Conservation (phyloP, 2,329 filamentous ascomycete genomes). For the Biscogniauxia sp. region DNA sequence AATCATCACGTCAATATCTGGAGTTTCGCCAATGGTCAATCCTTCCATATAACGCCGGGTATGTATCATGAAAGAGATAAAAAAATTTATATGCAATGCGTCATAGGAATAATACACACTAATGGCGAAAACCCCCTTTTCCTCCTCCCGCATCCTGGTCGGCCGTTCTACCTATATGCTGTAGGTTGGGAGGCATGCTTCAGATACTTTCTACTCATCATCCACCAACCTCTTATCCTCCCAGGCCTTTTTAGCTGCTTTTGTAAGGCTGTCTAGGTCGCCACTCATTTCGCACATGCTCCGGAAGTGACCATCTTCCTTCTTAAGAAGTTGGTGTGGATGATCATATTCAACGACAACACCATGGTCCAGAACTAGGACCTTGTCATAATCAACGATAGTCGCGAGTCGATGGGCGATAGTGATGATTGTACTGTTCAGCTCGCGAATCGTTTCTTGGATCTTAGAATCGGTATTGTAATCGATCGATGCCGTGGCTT, state of each 20-base stretch:
- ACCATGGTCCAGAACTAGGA: conserved; percentile 89
- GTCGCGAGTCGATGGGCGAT: conserved; percentile 95
- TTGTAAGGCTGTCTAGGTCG: conserved; percentile 49
- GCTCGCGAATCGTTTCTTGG: conserved; percentile 91
- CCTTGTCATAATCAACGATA: conserved; percentile 97
- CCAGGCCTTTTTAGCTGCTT: conserved; percentile 54
- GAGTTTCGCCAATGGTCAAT: too few species aligned
- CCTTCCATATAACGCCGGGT: neutral
- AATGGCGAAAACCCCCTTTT: neutral
- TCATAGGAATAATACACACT: neutral
- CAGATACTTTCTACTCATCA: conserved; percentile 29
- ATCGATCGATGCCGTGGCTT: conserved; percentile 96
- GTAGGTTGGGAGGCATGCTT: neutral
- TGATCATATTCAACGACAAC: conserved; percentile 86
- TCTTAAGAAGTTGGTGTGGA: conserved; percentile 76
- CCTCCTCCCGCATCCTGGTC: neutral
- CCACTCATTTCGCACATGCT: conserved; percentile 66
- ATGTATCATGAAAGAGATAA: neutral
- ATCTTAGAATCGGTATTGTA: conserved; percentile 95
- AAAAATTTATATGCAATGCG: neutral
- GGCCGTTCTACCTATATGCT: neutral
- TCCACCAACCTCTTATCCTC: conserved; percentile 39
- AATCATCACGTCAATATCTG: too few species aligned
- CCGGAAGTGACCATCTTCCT: conserved; percentile 62
- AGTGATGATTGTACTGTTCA: conserved; percentile 90